These are phyloP conservation scores for Amoeboaphelidium protococcarum DNA, from an alignment of 371 early-diverging fungal species.

Conservation along the genomic window DNA sequence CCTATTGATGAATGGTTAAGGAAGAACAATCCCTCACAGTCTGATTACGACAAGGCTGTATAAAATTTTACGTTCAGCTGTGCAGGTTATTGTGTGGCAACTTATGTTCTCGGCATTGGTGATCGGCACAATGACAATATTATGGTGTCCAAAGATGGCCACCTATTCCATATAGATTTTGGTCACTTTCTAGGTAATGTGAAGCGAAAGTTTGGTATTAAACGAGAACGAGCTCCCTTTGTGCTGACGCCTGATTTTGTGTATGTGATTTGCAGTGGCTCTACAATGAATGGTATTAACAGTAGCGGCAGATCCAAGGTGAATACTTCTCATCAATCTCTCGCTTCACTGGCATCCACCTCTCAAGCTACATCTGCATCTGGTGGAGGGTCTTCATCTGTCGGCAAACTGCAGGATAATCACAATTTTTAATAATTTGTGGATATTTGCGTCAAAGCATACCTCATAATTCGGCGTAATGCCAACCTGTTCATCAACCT, in stretches of 20 bases:
- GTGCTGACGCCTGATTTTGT: conserved; percentile 7
- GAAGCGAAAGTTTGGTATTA: conserved; percentile 7
- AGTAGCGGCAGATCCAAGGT: too few relatives aligned
- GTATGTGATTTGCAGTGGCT: conserved; percentile 4
- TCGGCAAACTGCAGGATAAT: conserved; percentile 1
- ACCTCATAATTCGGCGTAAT: conserved; percentile 4
- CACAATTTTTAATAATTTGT: conserved; percentile 5
- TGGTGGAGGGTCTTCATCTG: too few relatives aligned
- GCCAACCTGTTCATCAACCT: conserved; percentile 6
- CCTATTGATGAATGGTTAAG: conserved; percentile 6
- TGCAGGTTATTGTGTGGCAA: conserved; percentile 9
- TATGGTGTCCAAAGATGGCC: conserved; percentile 5
- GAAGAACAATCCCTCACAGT: conserved; percentile 3
- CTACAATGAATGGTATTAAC: too few relatives aligned
- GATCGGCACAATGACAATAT: conserved; percentile 14
- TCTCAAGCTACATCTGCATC: too few relatives aligned
- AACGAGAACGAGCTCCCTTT: conserved; percentile 8
- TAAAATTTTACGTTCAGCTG: conserved; percentile 4
- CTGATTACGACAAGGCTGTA: conserved; percentile 4
- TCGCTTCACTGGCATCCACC: too few relatives aligned
- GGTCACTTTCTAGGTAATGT: conserved; percentile 11
- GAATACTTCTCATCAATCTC: too few relatives aligned
- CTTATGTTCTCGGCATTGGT: conserved; percentile 12
- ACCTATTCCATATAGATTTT: conserved; percentile 13
- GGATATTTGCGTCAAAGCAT: conserved; percentile 4